Evolutionary conservation across 2,329 filamentous ascomycete genomes (phyloP).

Genomic region (Zymoseptoria tritici): DNA sequence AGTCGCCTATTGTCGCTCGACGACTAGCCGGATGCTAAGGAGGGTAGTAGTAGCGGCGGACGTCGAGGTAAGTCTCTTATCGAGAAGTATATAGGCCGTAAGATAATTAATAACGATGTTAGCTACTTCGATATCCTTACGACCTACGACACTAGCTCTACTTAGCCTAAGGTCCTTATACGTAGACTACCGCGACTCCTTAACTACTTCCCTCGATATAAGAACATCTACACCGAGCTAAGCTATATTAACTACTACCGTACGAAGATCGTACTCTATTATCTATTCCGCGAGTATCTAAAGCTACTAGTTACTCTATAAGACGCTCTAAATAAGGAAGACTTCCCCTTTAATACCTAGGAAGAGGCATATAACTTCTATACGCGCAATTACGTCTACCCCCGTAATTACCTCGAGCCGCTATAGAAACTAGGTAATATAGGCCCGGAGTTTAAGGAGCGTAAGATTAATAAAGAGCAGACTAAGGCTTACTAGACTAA

Average conservation of each 20-base stretch:
- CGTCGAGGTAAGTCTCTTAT: not conserved
- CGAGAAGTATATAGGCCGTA: not conserved
- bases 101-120: not conserved
- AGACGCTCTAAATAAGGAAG: not conserved
- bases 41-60: not conserved
- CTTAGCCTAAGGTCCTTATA: not conserved
- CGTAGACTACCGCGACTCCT: not conserved
- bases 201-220: not conserved
- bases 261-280: not conserved
- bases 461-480: not conserved
- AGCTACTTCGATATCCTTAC: not conserved
- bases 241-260: no score
- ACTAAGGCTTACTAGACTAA: not conserved
- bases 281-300: no score
- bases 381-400: not conserved
- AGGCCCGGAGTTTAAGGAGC: not conserved
- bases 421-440: not conserved
- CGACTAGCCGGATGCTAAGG: not conserved
- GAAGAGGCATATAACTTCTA: not conserved
- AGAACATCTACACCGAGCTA: not conserved
- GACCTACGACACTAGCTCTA: not conserved
- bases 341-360: not conserved
- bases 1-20: not conserved
- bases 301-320: not conserved
- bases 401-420: not conserved